Evolutionary conservation across 495 filamentous ascomycete species (phyloP), one percentile per base, ranked within the genome.

Genomic region (Astrothelium macrocarpum): DNA sequence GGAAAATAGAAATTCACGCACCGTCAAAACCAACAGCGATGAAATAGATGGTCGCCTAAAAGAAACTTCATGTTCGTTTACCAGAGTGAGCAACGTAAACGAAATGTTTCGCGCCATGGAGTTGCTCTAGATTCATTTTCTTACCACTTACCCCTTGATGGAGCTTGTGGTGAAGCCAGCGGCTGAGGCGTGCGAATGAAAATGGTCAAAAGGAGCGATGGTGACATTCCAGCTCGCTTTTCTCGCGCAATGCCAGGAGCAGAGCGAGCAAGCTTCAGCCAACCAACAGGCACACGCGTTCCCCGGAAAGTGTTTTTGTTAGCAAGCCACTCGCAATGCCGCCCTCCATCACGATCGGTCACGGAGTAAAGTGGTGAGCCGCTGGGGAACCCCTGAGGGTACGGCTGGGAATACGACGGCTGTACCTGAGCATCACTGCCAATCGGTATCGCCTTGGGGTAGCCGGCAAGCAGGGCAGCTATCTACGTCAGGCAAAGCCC

Each of bases 391-490:
- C 49, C 49, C 49, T 56, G 49, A 56, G 25, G 16, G 20, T 10
- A 56, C 7, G 14, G 5, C 23, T 9, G 16, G n/a, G 25, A 25
- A 29, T 56, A 10, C 25, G 49, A 56, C 49, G 49, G 49, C 49
- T 56, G 49, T 56, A 9, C 49, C 49, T 56, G 49, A 56, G 49
- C 49, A 56, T 26, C 49, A 29, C 25, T 25, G 25, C 49, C 49
- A 56, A 56, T 56, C 49, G 29, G 49, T 25, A 20, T 11, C 49
- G 9, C n/a, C n/a, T 2, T 11, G 11, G 7, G 10, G 25, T 11
- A n/a, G 29, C 23, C 49, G 20, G 25, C 23, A n/a, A 29, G 49
- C 49, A 26, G 25, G 25, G 9, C 9, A 16, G 23, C 49, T 56
- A 9, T 9, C 49, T 56, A 56, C 49, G 49, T 29, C 23, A 56